Conservation (phyloP, 164 flowering plant genomes). For the Malania oleifera region DNA sequence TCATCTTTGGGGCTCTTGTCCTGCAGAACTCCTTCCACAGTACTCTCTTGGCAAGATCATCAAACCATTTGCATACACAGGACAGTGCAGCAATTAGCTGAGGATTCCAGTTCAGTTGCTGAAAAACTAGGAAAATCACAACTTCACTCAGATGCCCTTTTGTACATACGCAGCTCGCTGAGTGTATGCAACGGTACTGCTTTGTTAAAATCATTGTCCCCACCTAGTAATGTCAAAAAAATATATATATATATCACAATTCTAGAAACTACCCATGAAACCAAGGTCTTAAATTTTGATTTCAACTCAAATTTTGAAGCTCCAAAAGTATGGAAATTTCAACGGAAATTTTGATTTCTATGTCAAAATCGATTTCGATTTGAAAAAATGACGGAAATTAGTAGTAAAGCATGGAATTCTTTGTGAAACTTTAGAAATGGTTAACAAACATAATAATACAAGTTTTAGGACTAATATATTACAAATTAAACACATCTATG, state of each 20-base stretch:
- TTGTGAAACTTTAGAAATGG: too few relatives aligned
- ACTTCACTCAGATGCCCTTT: slow-evolving; percentile 89
- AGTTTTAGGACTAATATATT: too few relatives aligned
- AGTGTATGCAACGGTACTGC: slow-evolving; percentile 89
- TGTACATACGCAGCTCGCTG: slow-evolving; percentile 77
- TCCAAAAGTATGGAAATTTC: neutral
- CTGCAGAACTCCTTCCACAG: slow-evolving; percentile 95
- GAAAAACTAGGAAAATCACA: slow-evolving; percentile 67
- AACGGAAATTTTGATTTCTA: too few relatives aligned
- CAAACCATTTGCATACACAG: slow-evolving; percentile 97
- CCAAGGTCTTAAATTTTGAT: too few relatives aligned
- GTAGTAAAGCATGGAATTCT: too few relatives aligned
- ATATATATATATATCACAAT: neutral
- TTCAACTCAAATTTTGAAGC: neutral
- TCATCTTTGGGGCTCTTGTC: slow-evolving; percentile 92
- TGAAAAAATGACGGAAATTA: too few relatives aligned
- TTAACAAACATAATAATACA: too few relatives aligned
- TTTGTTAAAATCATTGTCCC: slow-evolving; percentile 59
- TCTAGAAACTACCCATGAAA: too few relatives aligned
- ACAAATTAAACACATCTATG: too few relatives aligned
- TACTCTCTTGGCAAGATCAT: slow-evolving; percentile 86
- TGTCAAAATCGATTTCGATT: too few relatives aligned
- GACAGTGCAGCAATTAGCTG: slow-evolving; percentile 77
- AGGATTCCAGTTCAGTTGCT: slow-evolving; percentile 88
- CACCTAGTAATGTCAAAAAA: slow-evolving; percentile 13